These are phyloP conservation scores for Pilobolus umbonatus DNA, from an alignment of 192 early-diverging fungal species.

Conservation along the genomic window DNA sequence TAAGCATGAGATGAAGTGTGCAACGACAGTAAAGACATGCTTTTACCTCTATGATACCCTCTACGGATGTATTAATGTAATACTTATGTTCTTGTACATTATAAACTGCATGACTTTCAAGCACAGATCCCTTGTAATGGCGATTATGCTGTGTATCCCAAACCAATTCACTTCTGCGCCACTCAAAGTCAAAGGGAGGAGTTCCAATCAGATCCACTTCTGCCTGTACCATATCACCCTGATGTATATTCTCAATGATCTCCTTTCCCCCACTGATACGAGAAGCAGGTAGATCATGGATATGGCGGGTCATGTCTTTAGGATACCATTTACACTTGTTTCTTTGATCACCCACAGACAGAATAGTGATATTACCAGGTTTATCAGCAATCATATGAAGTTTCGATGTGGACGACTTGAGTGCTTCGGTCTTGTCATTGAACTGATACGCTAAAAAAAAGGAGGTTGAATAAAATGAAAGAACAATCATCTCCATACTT, in stretches of 20 bases:
- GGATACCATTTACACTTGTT: slow-evolving; percentile 40
- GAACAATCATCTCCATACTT: slow-evolving; percentile 1
- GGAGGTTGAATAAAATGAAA: slow-evolving; percentile 1
- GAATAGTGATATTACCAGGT: slow-evolving; percentile 43
- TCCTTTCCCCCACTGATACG: slow-evolving; percentile 38
- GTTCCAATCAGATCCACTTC: slow-evolving; percentile 40
- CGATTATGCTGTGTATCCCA: slow-evolving; percentile 26
- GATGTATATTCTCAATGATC: slow-evolving; percentile 37
- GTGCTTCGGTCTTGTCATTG: slow-evolving; percentile 20
- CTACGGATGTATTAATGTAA: slow-evolving; percentile 34
- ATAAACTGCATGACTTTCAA: slow-evolving; percentile 36
- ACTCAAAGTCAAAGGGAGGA: slow-evolving; percentile 44
- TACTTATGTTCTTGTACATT: slow-evolving; percentile 31
- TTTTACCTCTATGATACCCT: slow-evolving; percentile 37
- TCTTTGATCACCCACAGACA: slow-evolving; percentile 38
- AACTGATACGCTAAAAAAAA: slow-evolving; percentile 29
- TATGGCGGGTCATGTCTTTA: slow-evolving; percentile 29
- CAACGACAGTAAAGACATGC: background rate
- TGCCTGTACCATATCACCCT: slow-evolving; percentile 42
- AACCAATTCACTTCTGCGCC: slow-evolving; percentile 36
- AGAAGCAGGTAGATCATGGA: slow-evolving; percentile 38
- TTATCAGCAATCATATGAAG: slow-evolving; percentile 38
- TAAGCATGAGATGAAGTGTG: background rate
- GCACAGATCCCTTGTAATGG: slow-evolving; percentile 30
- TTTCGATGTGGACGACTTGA: slow-evolving; percentile 17